These are phyloP conservation scores for Flaveria brownii DNA, from an alignment of 129 eudicot species.

Conservation along the genomic window DNA sequence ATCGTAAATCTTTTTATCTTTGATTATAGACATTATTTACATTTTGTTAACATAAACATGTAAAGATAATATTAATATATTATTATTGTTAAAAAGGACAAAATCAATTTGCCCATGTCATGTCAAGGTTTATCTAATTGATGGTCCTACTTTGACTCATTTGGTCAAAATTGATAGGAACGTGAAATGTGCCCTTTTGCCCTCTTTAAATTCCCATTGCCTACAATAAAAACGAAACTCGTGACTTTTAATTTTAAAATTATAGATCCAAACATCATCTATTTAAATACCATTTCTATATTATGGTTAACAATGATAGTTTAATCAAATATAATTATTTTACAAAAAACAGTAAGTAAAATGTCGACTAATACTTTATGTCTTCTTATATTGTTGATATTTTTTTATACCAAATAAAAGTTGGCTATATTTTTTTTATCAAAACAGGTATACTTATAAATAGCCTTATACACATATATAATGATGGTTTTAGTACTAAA, in stretches of 20 bases:
- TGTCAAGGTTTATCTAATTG: not conserved
- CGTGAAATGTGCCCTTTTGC: constrained; percentile 13
- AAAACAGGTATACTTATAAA: no score
- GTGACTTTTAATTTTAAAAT: not conserved
- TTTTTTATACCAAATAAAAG: not conserved
- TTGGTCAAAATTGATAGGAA: constrained; percentile 11
- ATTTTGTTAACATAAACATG: not conserved
- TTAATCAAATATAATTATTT: not conserved
- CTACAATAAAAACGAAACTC: not conserved
- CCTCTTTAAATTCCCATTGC: constrained; percentile 19
- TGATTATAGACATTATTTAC: not conserved
- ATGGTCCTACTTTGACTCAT: constrained; percentile 15
- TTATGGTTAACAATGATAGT: not conserved
- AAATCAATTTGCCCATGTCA: not conserved
- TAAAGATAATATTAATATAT: not conserved
- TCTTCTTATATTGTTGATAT: not conserved
- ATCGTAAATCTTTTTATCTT: no score
- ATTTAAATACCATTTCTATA: not conserved
- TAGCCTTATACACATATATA: no score
- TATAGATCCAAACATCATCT: not conserved
- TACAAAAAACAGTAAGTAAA: no score
- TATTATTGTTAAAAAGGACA: not conserved
- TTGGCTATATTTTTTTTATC: not conserved
- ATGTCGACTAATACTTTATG: not conserved
- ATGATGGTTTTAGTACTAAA: no score